Percentiles rank a stretch among this genome's conserved stretches.
Conservation (phyloP, 2,329 filamentous ascomycete genomes). For the Mollisia scopiformis region DNA sequence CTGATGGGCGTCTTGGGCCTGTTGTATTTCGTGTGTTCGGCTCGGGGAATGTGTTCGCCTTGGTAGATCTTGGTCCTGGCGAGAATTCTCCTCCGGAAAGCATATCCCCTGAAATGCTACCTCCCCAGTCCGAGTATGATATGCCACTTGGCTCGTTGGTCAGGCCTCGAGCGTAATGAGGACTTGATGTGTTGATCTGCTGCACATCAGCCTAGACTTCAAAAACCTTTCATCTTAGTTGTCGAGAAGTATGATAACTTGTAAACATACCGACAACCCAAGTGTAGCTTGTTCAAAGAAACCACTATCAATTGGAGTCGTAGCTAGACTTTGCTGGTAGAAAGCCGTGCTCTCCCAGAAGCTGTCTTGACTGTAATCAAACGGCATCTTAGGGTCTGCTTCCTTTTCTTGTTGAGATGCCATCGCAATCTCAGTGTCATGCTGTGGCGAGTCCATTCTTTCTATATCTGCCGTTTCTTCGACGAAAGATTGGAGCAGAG, state of each 20-base stretch:
- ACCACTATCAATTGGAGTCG: not conserved
- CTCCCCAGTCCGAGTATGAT: slow-evolving; percentile 6
- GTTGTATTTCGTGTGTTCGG: not conserved
- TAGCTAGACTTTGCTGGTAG: slow-evolving; percentile 5
- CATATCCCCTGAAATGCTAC: not conserved
- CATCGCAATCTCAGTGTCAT: not conserved
- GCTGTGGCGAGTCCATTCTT: not conserved
- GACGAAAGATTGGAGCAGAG: not conserved
- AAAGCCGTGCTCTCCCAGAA: slow-evolving; percentile 9
- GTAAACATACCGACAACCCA: not conserved
- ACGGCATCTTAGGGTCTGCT: slow-evolving; percentile 1
- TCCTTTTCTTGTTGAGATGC: not conserved
- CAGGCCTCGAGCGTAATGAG: not conserved
- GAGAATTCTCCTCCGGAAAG: not conserved
- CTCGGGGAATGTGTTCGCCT: not conserved
- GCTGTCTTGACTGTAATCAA: slow-evolving; percentile 6
- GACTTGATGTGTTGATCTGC: slow-evolving; percentile 1
- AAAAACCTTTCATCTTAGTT: not conserved
- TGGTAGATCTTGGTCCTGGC: not conserved
- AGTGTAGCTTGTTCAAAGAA: not conserved
- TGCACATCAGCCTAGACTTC: not conserved
- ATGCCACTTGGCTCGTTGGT: not conserved
- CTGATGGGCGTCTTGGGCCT: slow-evolving; percentile 9
- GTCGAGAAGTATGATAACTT: not conserved
- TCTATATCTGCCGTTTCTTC: not conserved